These are phyloP conservation scores for Fulvia fulva DNA, from an alignment of 2,329 filamentous ascomycete genomes.

Conservation along the genomic window DNA sequence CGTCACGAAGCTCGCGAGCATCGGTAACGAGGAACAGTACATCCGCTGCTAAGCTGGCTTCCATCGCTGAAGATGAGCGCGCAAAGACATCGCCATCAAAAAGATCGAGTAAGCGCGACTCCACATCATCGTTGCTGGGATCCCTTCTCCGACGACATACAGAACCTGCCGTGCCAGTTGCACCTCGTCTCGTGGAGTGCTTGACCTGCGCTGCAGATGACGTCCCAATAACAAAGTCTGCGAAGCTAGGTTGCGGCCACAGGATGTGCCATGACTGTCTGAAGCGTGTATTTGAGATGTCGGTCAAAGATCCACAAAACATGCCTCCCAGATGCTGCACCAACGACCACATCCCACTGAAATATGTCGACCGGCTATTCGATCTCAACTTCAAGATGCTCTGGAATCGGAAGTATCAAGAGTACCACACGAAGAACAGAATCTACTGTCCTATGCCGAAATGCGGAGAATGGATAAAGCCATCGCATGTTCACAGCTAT, in stretches of 20 bases:
- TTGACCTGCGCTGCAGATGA: constrained; percentile 67
- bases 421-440: constrained; percentile 69
- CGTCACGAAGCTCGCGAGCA: constrained; percentile 7
- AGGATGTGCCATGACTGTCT: constrained; percentile 77
- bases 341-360: constrained; percentile 66
- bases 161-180: constrained; percentile 11
- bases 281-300: constrained; percentile 68
- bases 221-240: constrained; percentile 58
- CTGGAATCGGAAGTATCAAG: constrained; percentile 78
- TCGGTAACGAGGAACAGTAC: constrained; percentile 20
- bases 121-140: constrained; percentile 20
- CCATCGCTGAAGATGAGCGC: constrained; percentile 24
- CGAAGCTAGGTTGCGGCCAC: constrained; percentile 73
- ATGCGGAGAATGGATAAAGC: constrained; percentile 78
- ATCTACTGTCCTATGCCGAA: constrained; percentile 70
- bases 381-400: constrained; percentile 67
- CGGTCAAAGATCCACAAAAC: constrained; percentile 69
- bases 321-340: constrained; percentile 86
- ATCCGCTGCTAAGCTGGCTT: constrained; percentile 19
- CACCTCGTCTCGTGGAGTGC: constrained; percentile 53
- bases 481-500: constrained; percentile 58
- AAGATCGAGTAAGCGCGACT: constrained; percentile 25
- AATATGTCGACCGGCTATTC: constrained; percentile 73
- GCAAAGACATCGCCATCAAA: constrained; percentile 15
- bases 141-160: constrained; percentile 25